Evolutionary conservation across 106 monocot genomes (phyloP).

Genomic region (Apostasia ramifera): DNA sequence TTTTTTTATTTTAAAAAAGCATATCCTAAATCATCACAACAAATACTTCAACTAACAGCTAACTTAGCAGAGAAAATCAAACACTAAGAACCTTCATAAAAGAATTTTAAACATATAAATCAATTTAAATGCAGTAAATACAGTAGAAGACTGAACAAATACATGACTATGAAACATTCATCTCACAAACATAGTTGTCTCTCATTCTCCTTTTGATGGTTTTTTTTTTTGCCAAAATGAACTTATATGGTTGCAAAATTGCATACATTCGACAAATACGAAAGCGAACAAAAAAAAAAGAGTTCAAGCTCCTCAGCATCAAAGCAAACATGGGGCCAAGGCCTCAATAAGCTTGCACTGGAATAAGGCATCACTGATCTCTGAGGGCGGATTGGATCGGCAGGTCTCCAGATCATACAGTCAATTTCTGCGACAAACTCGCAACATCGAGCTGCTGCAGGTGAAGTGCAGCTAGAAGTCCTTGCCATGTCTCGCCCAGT

Average conservation of each 20-base stretch:
- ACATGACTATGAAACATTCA: too few species aligned
- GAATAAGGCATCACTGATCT: background rate
- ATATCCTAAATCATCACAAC: too few species aligned
- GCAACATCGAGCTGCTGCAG: conserved; percentile 57
- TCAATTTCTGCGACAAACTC: conserved; percentile 42
- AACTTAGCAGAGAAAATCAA: too few species aligned
- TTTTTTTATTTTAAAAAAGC: too few species aligned
- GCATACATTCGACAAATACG: conserved; percentile 6
- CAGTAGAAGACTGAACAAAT: too few species aligned
- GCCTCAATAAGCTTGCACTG: background rate
- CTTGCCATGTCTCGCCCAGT: conserved; percentile 60
- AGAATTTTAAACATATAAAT: too few species aligned
- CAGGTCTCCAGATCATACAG: conserved; percentile 13
- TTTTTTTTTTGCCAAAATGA: too few species aligned
- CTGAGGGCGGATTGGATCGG: background rate
- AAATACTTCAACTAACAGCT: too few species aligned
- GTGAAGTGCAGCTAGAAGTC: conserved; percentile 71
- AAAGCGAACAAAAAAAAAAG: background rate
- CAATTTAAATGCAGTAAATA: too few species aligned
- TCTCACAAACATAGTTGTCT: too few species aligned
- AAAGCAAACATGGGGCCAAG: background rate
- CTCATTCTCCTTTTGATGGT: too few species aligned
- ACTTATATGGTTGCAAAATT: conserved; percentile 5
- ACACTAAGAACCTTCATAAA: too few species aligned
- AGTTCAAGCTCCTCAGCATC: conserved; percentile 2